phyloP scores from a whole-genome alignment of 352 stramenopile genomes.

The Pythium plurisporium region DNA sequence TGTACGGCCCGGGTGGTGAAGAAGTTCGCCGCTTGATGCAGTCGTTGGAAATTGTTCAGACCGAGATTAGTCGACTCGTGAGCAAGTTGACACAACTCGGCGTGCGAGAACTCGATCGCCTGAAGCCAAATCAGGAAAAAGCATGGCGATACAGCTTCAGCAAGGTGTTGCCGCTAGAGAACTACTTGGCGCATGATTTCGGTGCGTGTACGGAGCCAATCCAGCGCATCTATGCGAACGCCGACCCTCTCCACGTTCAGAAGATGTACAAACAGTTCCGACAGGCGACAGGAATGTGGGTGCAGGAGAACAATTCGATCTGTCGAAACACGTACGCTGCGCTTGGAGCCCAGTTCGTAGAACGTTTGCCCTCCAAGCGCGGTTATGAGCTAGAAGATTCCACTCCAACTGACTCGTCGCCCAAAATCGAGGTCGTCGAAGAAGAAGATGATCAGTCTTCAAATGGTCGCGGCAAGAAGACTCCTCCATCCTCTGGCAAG shows the following conservation, averaged over 20 bases:
- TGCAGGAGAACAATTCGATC: slow-evolving; percentile 81
- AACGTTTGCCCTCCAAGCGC: slow-evolving; percentile 22
- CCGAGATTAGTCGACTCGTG: slow-evolving; percentile 72
- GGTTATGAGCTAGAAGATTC: slow-evolving; percentile 14
- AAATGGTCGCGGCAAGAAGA: slow-evolving; percentile 10
- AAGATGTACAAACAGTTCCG: slow-evolving; percentile 88
- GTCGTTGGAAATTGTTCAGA: slow-evolving; percentile 72
- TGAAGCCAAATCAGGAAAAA: slow-evolving; percentile 85
- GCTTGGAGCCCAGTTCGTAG: slow-evolving; percentile 61
- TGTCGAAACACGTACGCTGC: slow-evolving; percentile 71
- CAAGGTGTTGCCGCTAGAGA: slow-evolving; percentile 77
- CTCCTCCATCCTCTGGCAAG: neutral
- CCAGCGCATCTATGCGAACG: slow-evolving; percentile 83
- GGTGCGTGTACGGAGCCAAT: slow-evolving; percentile 79
- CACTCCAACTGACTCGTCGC: neutral
- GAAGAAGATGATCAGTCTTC: slow-evolving; percentile 10
- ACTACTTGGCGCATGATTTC: slow-evolving; percentile 82
- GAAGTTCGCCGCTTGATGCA: slow-evolving; percentile 81
- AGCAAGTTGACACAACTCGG: slow-evolving; percentile 76
- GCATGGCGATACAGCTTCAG: slow-evolving; percentile 83
- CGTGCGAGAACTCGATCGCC: slow-evolving; percentile 75
- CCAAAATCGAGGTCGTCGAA: slow-evolving; percentile 19
- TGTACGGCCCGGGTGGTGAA: slow-evolving; percentile 80
- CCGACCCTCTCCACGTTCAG: slow-evolving; percentile 73
- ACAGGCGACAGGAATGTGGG: slow-evolving; percentile 77